Base-by-base conservation (phyloP, 495 filamentous ascomycete genomes). In the Tuber borchii region DNA sequence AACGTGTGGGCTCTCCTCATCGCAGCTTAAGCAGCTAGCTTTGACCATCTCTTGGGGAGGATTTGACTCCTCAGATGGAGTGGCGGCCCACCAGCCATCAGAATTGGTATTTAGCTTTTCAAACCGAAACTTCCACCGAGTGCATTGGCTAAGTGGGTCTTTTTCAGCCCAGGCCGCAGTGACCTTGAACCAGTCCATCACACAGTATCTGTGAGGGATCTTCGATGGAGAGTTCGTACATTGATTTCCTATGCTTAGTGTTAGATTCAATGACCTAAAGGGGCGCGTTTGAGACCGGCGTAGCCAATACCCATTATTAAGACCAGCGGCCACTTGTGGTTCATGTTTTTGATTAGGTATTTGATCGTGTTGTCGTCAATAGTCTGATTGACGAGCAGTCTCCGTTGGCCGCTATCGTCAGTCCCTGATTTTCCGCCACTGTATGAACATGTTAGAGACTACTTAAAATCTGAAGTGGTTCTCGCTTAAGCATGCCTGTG, bases 151-250 rank as follows among this genome's bases (percentile, higher is more conserved):
- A 6, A 83, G 44, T 1, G 77, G 70, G 46, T 78, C 74, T 70
- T 85, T 87, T 79, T 97, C 93, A 22, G 81, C 85, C 93, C 93
- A 97, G 2, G 93, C 84, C 46, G 91, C 84, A 0, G 90, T 92
- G 26, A 93, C 84, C 43, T 90, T 88, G 81, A 94, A 96, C 80
- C 86, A 91, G n/a, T 84, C 92, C 69, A 95, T 86, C 1, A 95
- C 89, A 71, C 88, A 89, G 78, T 91, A 96, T 0, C 87, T 85
- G 80, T 93, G 86, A 0, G 89, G 89, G 6, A 92, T 83, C 31
- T 86, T 83, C 12, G 87, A 86, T 0, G 86, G 86, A n/a, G 88
- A 86, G 2, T 86, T 80, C 0, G 79, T 83, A 76, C 81, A 79
- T 34, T 77, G 74, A 51, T 78, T 71, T 7, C 81, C 81, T 83